Percentiles rank a stretch among this genome's conserved stretches.
Conservation (phyloP, 228 moss, liverwort and hornwort genomes). For the Sphagnum fallax region DNA sequence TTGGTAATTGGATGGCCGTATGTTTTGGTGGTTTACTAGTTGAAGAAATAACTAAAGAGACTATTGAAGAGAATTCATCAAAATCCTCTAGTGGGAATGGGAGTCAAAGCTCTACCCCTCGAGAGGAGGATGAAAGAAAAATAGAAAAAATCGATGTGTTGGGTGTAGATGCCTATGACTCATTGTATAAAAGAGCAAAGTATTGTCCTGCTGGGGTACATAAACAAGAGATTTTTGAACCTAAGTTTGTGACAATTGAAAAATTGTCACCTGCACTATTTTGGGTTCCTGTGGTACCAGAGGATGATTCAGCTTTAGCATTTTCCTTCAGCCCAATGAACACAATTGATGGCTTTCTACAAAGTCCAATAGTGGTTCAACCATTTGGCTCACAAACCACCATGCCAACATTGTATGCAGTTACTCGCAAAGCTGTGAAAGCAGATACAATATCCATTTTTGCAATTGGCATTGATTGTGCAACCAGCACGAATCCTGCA, state of each 20-base stretch:
- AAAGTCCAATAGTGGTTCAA: slow-evolving; percentile 32
- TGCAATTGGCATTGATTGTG: slow-evolving; percentile 7
- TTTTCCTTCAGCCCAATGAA: slow-evolving; percentile 25
- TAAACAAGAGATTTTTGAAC: no score
- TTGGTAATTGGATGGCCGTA: slow-evolving; percentile 20
- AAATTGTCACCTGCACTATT: slow-evolving; percentile 3
- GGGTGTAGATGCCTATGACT: no score
- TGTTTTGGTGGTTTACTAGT: slow-evolving; percentile 27
- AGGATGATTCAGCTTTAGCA: slow-evolving; percentile 13
- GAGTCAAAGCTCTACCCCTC: no score
- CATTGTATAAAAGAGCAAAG: no score
- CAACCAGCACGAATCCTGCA: slow-evolving; percentile 17
- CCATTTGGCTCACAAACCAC: slow-evolving; percentile 31
- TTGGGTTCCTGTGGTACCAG: slow-evolving; percentile 7
- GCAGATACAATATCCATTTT: slow-evolving; percentile 35
- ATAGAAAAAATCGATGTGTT: no score
- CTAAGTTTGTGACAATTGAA: no score
- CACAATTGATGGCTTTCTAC: slow-evolving; percentile 13
- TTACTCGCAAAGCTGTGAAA: slow-evolving; percentile 9
- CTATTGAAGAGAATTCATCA: no score
- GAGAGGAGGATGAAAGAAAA: no score
- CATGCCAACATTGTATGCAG: slow-evolving; percentile 28
- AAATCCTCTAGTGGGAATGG: no score
- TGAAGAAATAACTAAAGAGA: background rate
- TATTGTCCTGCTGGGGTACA: no score